Conservation (phyloP, 768 basidiomycete species). For the Asterophora parasitica region DNA sequence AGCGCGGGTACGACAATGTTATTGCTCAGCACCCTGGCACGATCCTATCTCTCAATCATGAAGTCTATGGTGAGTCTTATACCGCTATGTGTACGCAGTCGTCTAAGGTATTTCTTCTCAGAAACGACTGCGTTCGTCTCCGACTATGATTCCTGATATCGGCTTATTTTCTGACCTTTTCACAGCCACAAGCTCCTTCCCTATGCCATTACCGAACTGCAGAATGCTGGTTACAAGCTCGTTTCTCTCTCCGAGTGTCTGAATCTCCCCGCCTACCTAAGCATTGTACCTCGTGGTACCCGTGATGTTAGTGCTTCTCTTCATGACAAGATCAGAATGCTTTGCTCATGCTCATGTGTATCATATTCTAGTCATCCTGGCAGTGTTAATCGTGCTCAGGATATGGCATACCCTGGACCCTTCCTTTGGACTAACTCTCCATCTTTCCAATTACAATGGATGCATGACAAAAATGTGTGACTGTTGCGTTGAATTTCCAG, state of each 20-base stretch:
- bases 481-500: too few species aligned
- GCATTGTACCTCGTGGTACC: slow-evolving; percentile 20
- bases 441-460: too few species aligned
- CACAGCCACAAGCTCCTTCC: slow-evolving; percentile 32
- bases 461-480: too few species aligned
- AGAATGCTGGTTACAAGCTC: slow-evolving; percentile 34
- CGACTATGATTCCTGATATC: background rate
- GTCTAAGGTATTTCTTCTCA: background rate
- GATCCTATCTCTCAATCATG: slow-evolving; percentile 31
- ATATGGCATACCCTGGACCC: too few species aligned
- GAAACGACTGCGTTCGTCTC: slow-evolving; percentile 22
- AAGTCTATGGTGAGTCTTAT: slow-evolving; percentile 21
- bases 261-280: too few species aligned
- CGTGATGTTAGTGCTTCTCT: slow-evolving; percentile 25
- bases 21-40: slow-evolving; percentile 20
- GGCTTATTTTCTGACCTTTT: background rate
- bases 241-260: slow-evolving; percentile 37
- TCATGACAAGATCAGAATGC: too few species aligned
- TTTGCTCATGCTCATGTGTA: too few species aligned
- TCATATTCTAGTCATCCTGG: too few species aligned
- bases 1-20: slow-evolving; percentile 19
- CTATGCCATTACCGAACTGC: slow-evolving; percentile 30
- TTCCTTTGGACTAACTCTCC: too few species aligned
- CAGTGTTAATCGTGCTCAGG: too few species aligned
- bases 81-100: too few species aligned